These are phyloP conservation scores for Ustilago trichophora DNA, from an alignment of 1,284 basidiomycete species.

Conservation along the genomic window DNA sequence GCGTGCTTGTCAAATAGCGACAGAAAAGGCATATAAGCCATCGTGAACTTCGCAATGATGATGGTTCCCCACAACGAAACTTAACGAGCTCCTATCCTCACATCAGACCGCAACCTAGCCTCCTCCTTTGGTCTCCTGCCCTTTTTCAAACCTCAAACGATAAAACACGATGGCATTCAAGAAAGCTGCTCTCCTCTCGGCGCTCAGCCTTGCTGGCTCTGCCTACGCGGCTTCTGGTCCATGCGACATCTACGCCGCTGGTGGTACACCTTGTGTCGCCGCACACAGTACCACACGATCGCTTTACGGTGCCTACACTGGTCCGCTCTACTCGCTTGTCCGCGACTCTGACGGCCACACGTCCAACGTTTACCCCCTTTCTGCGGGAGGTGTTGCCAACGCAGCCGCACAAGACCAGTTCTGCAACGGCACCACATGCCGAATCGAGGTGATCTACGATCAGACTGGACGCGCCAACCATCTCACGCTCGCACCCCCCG, in stretches of 20 bases:
- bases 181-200: conserved; percentile 15
- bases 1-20: too few relatives aligned
- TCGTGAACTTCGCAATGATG: too few relatives aligned
- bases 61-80: too few relatives aligned
- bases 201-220: conserved; percentile 5
- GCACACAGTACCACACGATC: conserved; percentile 32
- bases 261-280: conserved; percentile 28
- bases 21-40: too few relatives aligned
- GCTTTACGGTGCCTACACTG: conserved; percentile 18
- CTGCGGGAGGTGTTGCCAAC: conserved; percentile 18
- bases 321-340: conserved; percentile 19
- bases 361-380: conserved; percentile 6
- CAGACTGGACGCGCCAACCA: conserved; percentile 21
- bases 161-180: conserved; percentile 20
- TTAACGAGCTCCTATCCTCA: not conserved
- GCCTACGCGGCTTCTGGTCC: conserved; percentile 9
- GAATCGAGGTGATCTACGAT: conserved; percentile 27
- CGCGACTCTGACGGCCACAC: conserved; percentile 7
- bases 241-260: conserved; percentile 31
- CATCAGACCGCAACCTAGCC: too few relatives aligned
- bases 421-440: conserved; percentile 15
- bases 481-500: conserved; percentile 19
- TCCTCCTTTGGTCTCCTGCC: not conserved
- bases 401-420: conserved; percentile 24
- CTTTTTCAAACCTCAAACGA: not conserved